Evolutionary conservation across 192 early-diverging fungal species (phyloP), one percentile per base, ranked within the genome.

Genomic region (Coemansia sp.): DNA sequence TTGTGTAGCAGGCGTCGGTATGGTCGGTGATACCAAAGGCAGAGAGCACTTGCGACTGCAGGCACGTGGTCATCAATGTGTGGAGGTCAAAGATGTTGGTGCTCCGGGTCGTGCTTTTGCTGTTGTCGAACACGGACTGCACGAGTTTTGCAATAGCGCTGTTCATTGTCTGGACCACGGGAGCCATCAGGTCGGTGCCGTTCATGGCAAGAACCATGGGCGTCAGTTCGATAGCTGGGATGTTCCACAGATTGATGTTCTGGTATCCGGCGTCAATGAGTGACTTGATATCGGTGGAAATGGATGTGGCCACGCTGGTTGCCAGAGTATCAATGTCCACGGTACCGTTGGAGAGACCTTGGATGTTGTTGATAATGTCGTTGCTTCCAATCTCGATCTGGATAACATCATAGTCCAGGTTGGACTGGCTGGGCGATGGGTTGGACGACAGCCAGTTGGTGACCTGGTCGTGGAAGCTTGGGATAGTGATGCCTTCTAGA

Each of bases 401-500:
- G 19, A 76, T 64, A 17, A 71, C 23, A 42, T 76, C 74, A 37
- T 76, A 66, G 45, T 73, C 37, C 29, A 74, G 56, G 33, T 74
- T 59, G 44, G 50, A 74, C 54, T 59, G 45, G 53, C 34, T 54
- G 9, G 76, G 67, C 2, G 45, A 65, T 14, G 70, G 59, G 36
- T 73, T 70, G 0, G 59, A 17, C 27, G 62, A 5, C 0, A 79
- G 48, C 67, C 64, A 74, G 3, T 20, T n/a, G 2, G 6, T 8
- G 11, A 79, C 71, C 57, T 79, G 76, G 64, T 79, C 76, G 38
- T 70, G 71, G 44, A 70, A 62, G 44, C 71, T 70, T 7, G 76
- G 76, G 9, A 79, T 63, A 7, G 60, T 65, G 14, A 70, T 54
- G 44, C 61, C 55, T 10, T 42, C 61, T 4, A 22, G 2, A 14